Percentiles rank a stretch among this genome's conserved stretches.
These are phyloP conservation scores for Aspergillus sp. DNA, from an alignment of 2,329 filamentous ascomycete species.

Conservation along the genomic window DNA sequence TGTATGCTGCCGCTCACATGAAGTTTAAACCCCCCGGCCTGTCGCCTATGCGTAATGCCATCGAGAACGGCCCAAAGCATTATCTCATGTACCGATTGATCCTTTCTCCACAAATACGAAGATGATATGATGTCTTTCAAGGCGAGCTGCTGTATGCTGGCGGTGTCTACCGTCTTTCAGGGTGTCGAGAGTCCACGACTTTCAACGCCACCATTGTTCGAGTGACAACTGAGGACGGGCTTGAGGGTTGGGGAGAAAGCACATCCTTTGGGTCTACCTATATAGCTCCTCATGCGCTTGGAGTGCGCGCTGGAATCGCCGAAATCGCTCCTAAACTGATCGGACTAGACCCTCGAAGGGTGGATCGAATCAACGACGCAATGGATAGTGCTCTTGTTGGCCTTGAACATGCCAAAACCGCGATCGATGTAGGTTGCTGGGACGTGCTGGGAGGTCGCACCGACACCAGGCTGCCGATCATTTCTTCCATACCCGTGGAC, in stretches of 20 bases:
- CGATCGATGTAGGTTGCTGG: conserved; percentile 23
- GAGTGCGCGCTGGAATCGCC: conserved; percentile 24
- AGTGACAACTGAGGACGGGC: conserved; percentile 19
- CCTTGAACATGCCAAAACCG: conserved; percentile 23
- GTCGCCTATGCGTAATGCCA: too few species aligned
- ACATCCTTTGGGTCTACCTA: conserved; percentile 23
- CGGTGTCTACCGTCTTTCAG: conserved; percentile 16
- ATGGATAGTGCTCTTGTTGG: conserved; percentile 25
- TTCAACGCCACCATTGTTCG: conserved; percentile 28
- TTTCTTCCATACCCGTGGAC: conserved; percentile 9
- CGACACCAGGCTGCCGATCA: conserved; percentile 9
- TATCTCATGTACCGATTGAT: too few species aligned
- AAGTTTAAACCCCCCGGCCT: too few species aligned
- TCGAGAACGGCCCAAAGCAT: too few species aligned
- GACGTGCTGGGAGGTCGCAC: conserved; percentile 25
- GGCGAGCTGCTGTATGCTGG: conserved; percentile 20
- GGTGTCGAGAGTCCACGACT: conserved; percentile 17
- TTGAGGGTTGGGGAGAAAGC: conserved; percentile 28
- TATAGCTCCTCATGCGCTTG: conserved; percentile 21
- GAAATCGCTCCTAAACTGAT: conserved; percentile 23
- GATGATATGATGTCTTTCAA: conserved; percentile 23
- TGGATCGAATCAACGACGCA: conserved; percentile 28
- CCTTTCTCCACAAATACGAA: too few species aligned
- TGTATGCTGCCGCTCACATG: too few species aligned
- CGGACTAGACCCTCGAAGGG: conserved; percentile 23